Evolutionary conservation across 176 grass and related monocot genomes (phyloP).

Genomic region (Ensete ventricosum): DNA sequence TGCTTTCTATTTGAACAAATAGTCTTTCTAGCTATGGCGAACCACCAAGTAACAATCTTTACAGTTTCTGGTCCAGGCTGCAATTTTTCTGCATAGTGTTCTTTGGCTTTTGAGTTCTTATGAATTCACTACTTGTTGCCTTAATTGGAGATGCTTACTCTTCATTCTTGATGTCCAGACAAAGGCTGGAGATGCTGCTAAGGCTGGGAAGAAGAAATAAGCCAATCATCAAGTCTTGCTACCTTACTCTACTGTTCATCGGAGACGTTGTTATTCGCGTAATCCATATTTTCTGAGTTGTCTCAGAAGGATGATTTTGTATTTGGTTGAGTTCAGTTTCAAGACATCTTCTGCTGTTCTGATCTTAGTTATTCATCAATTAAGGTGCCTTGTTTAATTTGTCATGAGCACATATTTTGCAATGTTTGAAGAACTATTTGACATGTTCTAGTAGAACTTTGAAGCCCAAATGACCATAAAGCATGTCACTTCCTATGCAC

Average conservation of each 20-base stretch:
- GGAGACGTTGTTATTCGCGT: too few relatives aligned
- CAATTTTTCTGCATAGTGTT: not conserved
- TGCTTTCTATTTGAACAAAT: not conserved
- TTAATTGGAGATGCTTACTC: not conserved
- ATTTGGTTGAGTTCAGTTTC: not conserved
- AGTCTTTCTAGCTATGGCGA: not conserved
- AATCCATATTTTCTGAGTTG: not conserved
- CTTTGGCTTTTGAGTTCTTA: not conserved
- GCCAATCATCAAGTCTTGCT: not conserved
- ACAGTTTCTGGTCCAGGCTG: too few relatives aligned
- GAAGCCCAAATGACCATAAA: too few relatives aligned
- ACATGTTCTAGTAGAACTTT: too few relatives aligned
- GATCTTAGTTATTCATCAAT: not conserved
- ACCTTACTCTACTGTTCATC: not conserved
- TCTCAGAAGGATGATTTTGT: not conserved
- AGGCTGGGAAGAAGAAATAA: conserved; percentile 57
- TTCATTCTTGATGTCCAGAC: conserved; percentile 25
- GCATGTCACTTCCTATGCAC: too few relatives aligned
- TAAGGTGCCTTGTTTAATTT: not conserved
- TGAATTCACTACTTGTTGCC: not conserved
- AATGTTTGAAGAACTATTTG: too few relatives aligned
- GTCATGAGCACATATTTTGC: too few relatives aligned
- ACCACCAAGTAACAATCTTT: too few relatives aligned
- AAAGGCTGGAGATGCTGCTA: conserved; percentile 53
- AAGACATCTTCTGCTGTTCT: not conserved